phyloP scores from a whole-genome alignment of 805 yeast species.

The Starmerella davenportii region DNA sequence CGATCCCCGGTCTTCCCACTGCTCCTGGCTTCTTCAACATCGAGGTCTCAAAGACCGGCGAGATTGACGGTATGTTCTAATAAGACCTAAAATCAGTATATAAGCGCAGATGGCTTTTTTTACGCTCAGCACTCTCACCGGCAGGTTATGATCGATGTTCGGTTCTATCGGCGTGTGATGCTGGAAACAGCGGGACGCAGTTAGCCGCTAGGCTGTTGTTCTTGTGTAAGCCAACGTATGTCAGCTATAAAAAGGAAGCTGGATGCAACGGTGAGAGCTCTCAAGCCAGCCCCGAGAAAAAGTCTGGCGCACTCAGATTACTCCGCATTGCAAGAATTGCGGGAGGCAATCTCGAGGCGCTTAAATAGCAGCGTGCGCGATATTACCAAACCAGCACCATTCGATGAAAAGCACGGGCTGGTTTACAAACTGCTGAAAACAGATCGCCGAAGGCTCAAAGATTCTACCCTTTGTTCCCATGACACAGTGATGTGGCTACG shows the following conservation, averaged over 20 bases:
- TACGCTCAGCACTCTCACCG: no score
- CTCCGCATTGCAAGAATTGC: conserved; percentile 7
- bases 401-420: conserved; percentile 16
- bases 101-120: no score
- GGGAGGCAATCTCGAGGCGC: conserved; percentile 9
- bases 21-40: conserved; percentile 94
- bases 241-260: not conserved
- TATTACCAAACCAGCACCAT: conserved; percentile 9
- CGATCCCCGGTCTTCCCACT: conserved; percentile 93
- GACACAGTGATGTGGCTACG: conserved; percentile 16
- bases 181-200: no score
- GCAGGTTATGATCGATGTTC: no score
- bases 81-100: not conserved
- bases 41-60: conserved; percentile 81
- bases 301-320: no score
- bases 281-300: no score
- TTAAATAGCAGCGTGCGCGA: conserved; percentile 8
- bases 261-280: no score
- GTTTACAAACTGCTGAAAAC: conserved; percentile 16
- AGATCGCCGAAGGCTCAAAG: conserved; percentile 7
- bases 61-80: conserved; percentile 79
- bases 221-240: no score
- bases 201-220: no score
- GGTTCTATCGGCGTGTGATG: no score
- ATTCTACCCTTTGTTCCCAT: conserved; percentile 14